Conservation (phyloP, 306 rosid species). For the Comarum palustre region DNA sequence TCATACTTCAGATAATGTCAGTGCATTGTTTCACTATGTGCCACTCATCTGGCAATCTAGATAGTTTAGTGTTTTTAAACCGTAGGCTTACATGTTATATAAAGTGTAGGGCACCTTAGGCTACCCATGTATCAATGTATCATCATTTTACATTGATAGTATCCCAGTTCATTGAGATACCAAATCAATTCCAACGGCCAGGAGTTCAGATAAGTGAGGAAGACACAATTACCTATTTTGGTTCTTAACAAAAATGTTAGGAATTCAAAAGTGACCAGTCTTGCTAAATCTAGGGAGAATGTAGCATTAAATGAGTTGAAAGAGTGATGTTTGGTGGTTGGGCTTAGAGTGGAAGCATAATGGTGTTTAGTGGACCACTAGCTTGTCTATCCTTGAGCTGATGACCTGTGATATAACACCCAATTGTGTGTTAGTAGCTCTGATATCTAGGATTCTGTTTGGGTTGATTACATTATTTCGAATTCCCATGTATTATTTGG, state of each 20-base stretch:
- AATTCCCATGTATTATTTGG: background rate
- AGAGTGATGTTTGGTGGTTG: conserved; percentile 3
- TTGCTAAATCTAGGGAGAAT: background rate
- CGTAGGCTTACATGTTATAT: conserved; percentile 3
- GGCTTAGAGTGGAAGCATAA: background rate
- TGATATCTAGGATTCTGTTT: background rate
- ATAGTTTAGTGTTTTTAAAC: background rate
- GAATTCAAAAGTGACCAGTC: background rate
- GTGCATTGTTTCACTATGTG: background rate
- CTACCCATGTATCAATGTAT: background rate
- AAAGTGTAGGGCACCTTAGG: background rate
- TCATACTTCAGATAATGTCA: background rate
- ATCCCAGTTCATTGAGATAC: conserved; percentile 4
- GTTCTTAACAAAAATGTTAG: background rate
- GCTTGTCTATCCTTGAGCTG: background rate
- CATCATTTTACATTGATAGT: background rate
- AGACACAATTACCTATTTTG: background rate
- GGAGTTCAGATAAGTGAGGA: background rate
- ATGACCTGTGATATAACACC: background rate
- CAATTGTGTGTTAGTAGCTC: background rate
- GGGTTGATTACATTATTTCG: background rate
- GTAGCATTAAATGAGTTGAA: background rate
- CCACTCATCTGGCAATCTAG: background rate
- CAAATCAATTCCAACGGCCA: background rate
- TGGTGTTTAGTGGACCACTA: background rate